Percentiles rank a stretch among this genome's conserved stretches.
phyloP scores from a whole-genome alignment of 805 yeast species.

The Alloascoidea hylecoeti region DNA sequence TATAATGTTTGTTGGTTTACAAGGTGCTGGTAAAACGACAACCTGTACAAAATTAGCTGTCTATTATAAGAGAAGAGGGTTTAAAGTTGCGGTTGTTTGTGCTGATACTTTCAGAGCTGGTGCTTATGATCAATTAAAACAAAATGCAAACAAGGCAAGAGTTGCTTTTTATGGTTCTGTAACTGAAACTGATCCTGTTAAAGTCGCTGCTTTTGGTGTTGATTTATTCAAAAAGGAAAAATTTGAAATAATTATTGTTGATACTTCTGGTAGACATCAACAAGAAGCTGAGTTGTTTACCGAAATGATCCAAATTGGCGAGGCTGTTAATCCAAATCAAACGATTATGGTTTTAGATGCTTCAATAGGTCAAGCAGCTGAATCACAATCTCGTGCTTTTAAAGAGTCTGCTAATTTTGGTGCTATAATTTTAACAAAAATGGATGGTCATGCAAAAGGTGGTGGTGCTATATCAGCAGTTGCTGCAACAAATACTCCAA shows the following conservation, averaged over 20 bases:
- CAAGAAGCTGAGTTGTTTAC: slow-evolving; percentile 85
- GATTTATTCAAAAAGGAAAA: slow-evolving; percentile 80
- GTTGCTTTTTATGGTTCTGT: slow-evolving; percentile 93
- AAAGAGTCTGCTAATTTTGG: slow-evolving; percentile 91
- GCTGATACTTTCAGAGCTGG: slow-evolving; percentile 99
- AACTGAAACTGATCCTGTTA: slow-evolving; percentile 90
- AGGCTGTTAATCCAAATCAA: slow-evolving; percentile 83
- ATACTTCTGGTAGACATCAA: slow-evolving; percentile 95
- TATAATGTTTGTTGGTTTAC: slow-evolving; percentile 96
- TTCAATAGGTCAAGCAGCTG: slow-evolving; percentile 97
- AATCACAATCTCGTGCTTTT: slow-evolving; percentile 85
- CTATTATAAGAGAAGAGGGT: slow-evolving; percentile 85
- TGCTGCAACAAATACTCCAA: slow-evolving; percentile 92
- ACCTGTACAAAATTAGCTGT: slow-evolving; percentile 95
- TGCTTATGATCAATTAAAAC: slow-evolving; percentile 96
- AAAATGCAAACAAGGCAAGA: slow-evolving; percentile 89
- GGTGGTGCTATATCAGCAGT: slow-evolving; percentile 99
- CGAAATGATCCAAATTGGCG: slow-evolving; percentile 90
- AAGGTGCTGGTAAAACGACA: slow-evolving; percentile 98
- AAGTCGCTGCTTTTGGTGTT: slow-evolving; percentile 85
- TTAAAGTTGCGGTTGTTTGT: slow-evolving; percentile 92
- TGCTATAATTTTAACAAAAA: slow-evolving; percentile 84
- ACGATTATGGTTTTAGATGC: slow-evolving; percentile 97
- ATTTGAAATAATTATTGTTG: slow-evolving; percentile 89
- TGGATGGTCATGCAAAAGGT: slow-evolving; percentile 99